phyloP scores from a whole-genome alignment of 2,329 filamentous ascomycete species.

The Fusarium mexicanum region DNA sequence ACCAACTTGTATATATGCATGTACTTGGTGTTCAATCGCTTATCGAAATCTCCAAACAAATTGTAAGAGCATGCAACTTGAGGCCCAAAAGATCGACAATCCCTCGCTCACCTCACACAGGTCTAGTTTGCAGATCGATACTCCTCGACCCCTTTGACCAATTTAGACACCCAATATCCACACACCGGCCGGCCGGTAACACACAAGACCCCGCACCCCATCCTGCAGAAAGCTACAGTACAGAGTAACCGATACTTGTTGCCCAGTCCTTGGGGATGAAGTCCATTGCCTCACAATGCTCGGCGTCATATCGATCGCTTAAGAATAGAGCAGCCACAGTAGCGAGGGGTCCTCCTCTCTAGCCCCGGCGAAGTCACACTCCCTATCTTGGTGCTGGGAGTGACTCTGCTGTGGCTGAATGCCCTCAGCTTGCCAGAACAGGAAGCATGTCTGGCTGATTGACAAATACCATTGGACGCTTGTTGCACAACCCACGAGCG shows the following conservation, averaged over 20 bases:
- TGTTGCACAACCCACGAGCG: constrained; percentile 18
- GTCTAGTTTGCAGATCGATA: constrained; percentile 27
- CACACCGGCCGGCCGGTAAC: constrained; percentile 10
- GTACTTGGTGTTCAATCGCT: constrained; percentile 5
- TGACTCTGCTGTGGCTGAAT: constrained; percentile 29
- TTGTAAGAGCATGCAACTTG: constrained; percentile 9
- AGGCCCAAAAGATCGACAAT: constrained; percentile 21
- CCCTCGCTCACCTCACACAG: background rate
- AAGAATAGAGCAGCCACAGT: constrained; percentile 8
- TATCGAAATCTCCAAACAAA: constrained; percentile 3
- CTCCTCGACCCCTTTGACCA: constrained; percentile 9
- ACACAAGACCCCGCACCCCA: constrained; percentile 13
- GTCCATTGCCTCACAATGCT: background rate
- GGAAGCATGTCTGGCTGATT: constrained; percentile 32
- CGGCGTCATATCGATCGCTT: constrained; percentile 22
- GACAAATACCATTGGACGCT: constrained; percentile 35
- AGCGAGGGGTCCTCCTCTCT: constrained; percentile 6
- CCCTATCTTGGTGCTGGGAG: background rate
- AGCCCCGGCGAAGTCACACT: constrained; percentile 13
- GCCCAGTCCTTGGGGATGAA: background rate
- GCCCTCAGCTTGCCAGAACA: constrained; percentile 37
- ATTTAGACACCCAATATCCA: constrained; percentile 15
- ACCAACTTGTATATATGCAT: background rate
- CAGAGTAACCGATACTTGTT: background rate
- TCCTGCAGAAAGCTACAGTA: background rate